Conservation (phyloP, 2,329 filamentous ascomycete genomes). For the Calonectria hongkongensis region DNA sequence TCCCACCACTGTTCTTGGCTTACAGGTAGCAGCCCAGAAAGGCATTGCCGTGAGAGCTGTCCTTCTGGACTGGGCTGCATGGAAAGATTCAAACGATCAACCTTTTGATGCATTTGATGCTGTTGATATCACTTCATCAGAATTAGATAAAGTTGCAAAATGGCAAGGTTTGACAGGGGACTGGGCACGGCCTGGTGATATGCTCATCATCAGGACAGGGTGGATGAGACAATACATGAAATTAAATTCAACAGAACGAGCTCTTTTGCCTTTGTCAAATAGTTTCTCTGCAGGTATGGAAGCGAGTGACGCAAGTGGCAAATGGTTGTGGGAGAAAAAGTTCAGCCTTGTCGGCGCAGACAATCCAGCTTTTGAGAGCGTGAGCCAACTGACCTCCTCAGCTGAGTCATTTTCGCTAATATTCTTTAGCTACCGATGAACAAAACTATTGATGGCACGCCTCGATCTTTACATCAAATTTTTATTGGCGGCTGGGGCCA, state of each 20-base stretch:
- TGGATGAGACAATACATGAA: conserved; percentile 1
- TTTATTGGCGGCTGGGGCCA: conserved; percentile 8
- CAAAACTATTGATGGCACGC: background rate
- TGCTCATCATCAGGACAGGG: conserved; percentile 3
- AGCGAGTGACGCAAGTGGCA: conserved; percentile 3
- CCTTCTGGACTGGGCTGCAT: conserved; percentile 6
- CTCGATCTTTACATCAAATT: conserved; percentile 5
- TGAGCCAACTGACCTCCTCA: background rate
- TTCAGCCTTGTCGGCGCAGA: conserved; percentile 4
- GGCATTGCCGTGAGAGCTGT: background rate
- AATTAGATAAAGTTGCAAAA: conserved; percentile 1
- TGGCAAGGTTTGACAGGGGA: conserved; percentile 3
- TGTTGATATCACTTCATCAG: background rate
- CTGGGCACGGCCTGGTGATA: conserved; percentile 8
- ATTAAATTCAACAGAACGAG: background rate
- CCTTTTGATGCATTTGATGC: background rate
- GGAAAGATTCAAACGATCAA: conserved; percentile 3
- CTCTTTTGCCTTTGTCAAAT: background rate
- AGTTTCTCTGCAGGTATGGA: background rate
- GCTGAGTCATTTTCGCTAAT: background rate
- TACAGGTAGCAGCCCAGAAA: conserved; percentile 16
- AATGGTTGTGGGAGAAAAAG: conserved; percentile 17
- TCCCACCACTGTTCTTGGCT: background rate
- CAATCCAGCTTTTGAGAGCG: conserved; percentile 13
- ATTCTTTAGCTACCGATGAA: background rate